phyloP scores from a whole-genome alignment of 495 filamentous ascomycete genomes.

The Astrocystis sublimbata region DNA sequence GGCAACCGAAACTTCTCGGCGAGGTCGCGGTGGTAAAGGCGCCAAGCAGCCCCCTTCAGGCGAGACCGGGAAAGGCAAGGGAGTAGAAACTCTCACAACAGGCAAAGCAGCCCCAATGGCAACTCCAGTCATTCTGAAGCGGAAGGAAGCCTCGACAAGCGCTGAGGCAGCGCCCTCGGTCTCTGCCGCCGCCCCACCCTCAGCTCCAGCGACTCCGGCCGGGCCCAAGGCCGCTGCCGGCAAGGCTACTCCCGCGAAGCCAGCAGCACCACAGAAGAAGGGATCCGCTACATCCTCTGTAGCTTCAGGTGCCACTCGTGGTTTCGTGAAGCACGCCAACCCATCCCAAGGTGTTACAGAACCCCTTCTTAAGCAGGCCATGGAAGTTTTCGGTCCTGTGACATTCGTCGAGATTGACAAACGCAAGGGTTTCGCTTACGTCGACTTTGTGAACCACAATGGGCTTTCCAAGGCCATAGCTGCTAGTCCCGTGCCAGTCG shows the following conservation, averaged over 20 bases:
- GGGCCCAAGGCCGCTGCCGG: constrained; percentile 35
- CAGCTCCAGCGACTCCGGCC: constrained; percentile 35
- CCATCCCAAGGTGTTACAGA: constrained; percentile 90
- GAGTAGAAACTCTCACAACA: constrained; percentile 27
- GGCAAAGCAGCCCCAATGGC: constrained; percentile 25
- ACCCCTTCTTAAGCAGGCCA: constrained; percentile 66
- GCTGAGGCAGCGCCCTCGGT: constrained; percentile 28
- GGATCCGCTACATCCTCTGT: constrained; percentile 29
- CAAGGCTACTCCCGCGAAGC: constrained; percentile 29
- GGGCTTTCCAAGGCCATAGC: constrained; percentile 74
- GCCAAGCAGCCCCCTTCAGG: constrained; percentile 36
- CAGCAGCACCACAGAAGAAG: constrained; percentile 26
- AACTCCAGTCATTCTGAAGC: constrained; percentile 33
- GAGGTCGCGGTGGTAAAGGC: constrained; percentile 29
- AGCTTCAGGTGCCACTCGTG: constrained; percentile 65
- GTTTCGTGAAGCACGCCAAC: constrained; percentile 93
- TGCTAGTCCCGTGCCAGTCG: constrained; percentile 76
- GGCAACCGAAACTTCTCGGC: constrained; percentile 26
- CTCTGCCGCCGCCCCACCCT: constrained; percentile 28
- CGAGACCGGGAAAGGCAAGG: constrained; percentile 30
- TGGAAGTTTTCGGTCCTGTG: constrained; percentile 69
- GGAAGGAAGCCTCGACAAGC: constrained; percentile 26
- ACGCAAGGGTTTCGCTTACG: constrained; percentile 89
- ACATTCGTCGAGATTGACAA: constrained; percentile 84
- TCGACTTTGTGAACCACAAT: constrained; percentile 74